Evolutionary conservation across 2,329 filamentous ascomycete genomes (phyloP).

Genomic region (Colletotrichum musae): DNA sequence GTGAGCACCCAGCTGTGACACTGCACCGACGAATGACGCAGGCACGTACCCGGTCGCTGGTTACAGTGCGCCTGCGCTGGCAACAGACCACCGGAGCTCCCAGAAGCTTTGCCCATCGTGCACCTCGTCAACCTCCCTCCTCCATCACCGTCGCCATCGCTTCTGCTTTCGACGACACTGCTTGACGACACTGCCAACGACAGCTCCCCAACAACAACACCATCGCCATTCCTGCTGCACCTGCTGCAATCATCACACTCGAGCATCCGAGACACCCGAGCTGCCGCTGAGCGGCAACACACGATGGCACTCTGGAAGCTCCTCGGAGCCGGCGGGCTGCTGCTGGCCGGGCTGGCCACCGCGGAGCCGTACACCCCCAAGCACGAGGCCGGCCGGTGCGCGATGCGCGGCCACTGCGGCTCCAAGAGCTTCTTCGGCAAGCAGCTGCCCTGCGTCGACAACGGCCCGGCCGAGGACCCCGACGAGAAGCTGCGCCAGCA

Average conservation of each 20-base stretch:
- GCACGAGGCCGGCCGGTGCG: slow-evolving; percentile 90
- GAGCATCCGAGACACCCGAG: slow-evolving; percentile 1
- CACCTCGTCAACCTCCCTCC: slow-evolving; percentile 19
- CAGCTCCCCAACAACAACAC: too few relatives aligned
- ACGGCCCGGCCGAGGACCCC: slow-evolving; percentile 83
- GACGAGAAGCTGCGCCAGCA: slow-evolving; percentile 80
- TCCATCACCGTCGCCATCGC: slow-evolving; percentile 8
- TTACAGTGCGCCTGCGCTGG: slow-evolving; percentile 26
- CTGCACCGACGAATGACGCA: slow-evolving; percentile 33
- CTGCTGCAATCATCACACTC: not conserved
- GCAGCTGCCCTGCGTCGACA: slow-evolving; percentile 93
- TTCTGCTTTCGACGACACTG: not conserved
- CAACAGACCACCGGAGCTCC: slow-evolving; percentile 32
- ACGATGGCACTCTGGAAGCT: slow-evolving; percentile 42
- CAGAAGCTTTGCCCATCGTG: slow-evolving; percentile 27
- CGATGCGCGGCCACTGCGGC: slow-evolving; percentile 92
- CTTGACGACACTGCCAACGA: not conserved
- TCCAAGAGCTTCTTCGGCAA: slow-evolving; percentile 92
- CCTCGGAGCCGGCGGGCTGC: slow-evolving; percentile 49
- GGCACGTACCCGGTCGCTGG: slow-evolving; percentile 27
- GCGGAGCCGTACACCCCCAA: slow-evolving; percentile 65
- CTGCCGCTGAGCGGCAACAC: slow-evolving; percentile 38
- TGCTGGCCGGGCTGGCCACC: slow-evolving; percentile 46
- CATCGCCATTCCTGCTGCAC: too few relatives aligned
- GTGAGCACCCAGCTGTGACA: not conserved